Evolutionary conservation across 1,139 yeast species (phyloP).

Genomic region (Taiozyma onychis): DNA sequence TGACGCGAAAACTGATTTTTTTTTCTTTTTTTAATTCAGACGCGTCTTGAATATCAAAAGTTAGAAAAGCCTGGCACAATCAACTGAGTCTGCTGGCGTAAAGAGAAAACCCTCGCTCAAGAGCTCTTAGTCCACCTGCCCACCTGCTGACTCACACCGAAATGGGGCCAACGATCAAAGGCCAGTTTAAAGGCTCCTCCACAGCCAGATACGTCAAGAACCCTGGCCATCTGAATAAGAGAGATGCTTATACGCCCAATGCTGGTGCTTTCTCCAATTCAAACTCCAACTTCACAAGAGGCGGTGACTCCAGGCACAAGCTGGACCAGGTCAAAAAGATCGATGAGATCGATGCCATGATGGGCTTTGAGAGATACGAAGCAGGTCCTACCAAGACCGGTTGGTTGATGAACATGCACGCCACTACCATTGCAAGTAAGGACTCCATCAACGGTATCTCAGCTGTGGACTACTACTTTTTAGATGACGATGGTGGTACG

Average conservation of each 20-base stretch:
- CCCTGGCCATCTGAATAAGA: slow-evolving; percentile 15
- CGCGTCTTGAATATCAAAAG: too few relatives aligned
- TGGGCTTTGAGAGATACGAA: slow-evolving; percentile 82
- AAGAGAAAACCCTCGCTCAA: too few relatives aligned
- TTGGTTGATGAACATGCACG: slow-evolving; percentile 88
- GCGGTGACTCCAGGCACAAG: slow-evolving; percentile 11
- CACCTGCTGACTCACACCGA: background rate
- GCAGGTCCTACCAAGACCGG: slow-evolving; percentile 71
- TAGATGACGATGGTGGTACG: slow-evolving; percentile 97
- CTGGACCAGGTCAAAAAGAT: slow-evolving; percentile 45
- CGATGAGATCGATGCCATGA: slow-evolving; percentile 62
- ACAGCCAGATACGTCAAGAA: slow-evolving; percentile 55
- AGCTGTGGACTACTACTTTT: slow-evolving; percentile 90
- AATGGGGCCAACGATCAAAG: slow-evolving; percentile 1
- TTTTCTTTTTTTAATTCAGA: too few relatives aligned
- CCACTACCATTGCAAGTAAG: slow-evolving; percentile 53
- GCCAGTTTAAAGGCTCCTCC: slow-evolving; percentile 41
- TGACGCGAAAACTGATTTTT: too few relatives aligned
- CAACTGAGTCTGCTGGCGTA: background rate
- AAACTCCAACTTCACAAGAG: slow-evolving; percentile 8
- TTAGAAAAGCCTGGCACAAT: background rate
- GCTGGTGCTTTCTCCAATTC: slow-evolving; percentile 16
- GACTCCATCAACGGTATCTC: slow-evolving; percentile 60
- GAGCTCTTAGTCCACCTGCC: background rate
- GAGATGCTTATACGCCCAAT: slow-evolving; percentile 28